A percentile compares a stretch with the other conserved stretches of the same genome.
These are phyloP conservation scores for Phytomonas sp. DNA, from an alignment of 208 protist species.

Conservation along the genomic window DNA sequence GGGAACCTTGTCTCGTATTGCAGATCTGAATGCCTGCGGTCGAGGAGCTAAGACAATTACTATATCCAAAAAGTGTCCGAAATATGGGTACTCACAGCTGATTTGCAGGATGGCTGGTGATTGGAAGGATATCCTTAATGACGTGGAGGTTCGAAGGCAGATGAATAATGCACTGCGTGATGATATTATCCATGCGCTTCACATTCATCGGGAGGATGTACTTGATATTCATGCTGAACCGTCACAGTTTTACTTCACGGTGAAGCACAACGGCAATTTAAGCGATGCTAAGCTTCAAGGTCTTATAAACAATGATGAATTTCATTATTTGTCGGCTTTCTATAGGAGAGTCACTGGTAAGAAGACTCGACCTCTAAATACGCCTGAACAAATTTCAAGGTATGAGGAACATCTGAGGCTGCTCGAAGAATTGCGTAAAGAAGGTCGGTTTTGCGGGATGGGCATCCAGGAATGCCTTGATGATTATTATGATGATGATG, in stretches of 20 bases:
- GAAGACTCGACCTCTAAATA: slow-evolving; percentile 58
- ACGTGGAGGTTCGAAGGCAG: slow-evolving; percentile 27
- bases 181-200: slow-evolving; percentile 35
- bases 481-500: slow-evolving; percentile 55
- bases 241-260: slow-evolving; percentile 49
- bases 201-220: slow-evolving; percentile 35
- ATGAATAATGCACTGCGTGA: slow-evolving; percentile 32
- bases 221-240: slow-evolving; percentile 36
- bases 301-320: slow-evolving; percentile 45
- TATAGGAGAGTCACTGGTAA: slow-evolving; percentile 62
- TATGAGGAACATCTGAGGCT: slow-evolving; percentile 19
- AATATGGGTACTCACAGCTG: slow-evolving; percentile 47
- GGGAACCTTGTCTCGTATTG: slow-evolving; percentile 46
- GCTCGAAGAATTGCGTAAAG: slow-evolving; percentile 5
- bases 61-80: slow-evolving; percentile 24
- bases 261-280: slow-evolving; percentile 53
- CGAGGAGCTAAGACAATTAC: slow-evolving; percentile 56
- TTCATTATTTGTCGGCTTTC: slow-evolving; percentile 39
- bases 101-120: slow-evolving; percentile 55
- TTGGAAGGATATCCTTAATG: slow-evolving; percentile 43
- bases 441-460: slow-evolving; percentile 45
- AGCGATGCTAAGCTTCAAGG: slow-evolving; percentile 54
- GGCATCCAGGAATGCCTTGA: slow-evolving; percentile 32
- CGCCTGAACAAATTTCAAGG: slow-evolving; percentile 29
- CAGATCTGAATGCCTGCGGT: slow-evolving; percentile 40